phyloP scores from a whole-genome alignment of 2,329 filamentous ascomycete genomes.

The Aspergillus flavus region DNA sequence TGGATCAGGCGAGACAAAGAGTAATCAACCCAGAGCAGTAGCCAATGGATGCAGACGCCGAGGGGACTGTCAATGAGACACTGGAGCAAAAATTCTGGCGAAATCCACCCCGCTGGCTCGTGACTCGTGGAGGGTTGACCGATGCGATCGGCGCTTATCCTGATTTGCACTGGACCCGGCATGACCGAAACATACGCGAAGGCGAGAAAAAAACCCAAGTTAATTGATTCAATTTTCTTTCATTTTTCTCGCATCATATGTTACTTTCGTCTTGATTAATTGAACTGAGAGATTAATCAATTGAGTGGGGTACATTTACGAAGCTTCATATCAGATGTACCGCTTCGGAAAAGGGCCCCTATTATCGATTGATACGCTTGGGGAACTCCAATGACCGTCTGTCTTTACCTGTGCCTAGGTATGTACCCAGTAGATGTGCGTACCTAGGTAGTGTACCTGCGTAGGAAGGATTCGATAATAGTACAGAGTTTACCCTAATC shows the following conservation, averaged over 20 bases:
- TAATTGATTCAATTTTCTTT: neutral
- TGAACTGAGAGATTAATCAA: neutral
- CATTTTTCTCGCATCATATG: neutral
- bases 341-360: no score
- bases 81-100: neutral
- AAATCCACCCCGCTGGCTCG: neutral
- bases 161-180: neutral
- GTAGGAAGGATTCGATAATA: neutral
- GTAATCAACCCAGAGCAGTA: conserved; percentile 6
- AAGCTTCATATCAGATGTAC: neutral
- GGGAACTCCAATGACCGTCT: no score
- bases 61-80: no score
- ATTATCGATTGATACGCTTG: no score
- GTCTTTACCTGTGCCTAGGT: no score
- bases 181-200: neutral
- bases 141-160: neutral
- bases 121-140: neutral
- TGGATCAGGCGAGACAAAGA: conserved; percentile 6
- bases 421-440: no score
- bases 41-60: neutral
- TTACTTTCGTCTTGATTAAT: neutral
- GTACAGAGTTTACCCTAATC: neutral
- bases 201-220: neutral
- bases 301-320: neutral
- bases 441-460: no score